A percentile compares a stretch with the other conserved stretches of the same genome.
Evolutionary conservation across 2,329 filamentous ascomycete genomes (phyloP).

Genomic region (Talaromyces sp.): DNA sequence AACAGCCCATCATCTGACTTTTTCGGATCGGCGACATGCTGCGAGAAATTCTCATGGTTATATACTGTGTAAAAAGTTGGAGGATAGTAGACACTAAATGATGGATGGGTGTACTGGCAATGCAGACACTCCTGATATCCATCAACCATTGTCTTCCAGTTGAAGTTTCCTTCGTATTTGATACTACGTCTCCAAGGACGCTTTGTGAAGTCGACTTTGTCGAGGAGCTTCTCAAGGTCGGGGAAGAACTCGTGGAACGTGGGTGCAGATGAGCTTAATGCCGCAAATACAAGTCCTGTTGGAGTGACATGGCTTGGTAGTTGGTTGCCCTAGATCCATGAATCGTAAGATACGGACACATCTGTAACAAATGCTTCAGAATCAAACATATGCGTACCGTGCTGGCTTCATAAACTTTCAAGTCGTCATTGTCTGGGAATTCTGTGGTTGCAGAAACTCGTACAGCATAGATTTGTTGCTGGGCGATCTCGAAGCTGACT

Average conservation of each 20-base stretch:
- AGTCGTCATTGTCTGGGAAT: conserved; percentile 32
- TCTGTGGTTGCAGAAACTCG: conserved; percentile 31
- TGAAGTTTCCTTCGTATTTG: conserved; percentile 56
- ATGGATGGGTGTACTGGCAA: conserved; percentile 58
- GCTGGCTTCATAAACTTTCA: conserved; percentile 38
- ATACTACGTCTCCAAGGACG: conserved; percentile 53
- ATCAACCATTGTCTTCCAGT: conserved; percentile 61
- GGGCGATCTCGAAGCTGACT: conserved; percentile 51
- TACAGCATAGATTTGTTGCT: conserved; percentile 41
- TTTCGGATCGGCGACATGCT: conserved; percentile 54
- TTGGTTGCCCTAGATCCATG: conserved; percentile 26
- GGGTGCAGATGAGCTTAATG: conserved; percentile 48
- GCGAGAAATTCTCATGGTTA: conserved; percentile 55
- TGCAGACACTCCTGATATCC: conserved; percentile 59
- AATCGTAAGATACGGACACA: background rate
- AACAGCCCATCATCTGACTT: conserved; percentile 55
- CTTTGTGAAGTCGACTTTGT: conserved; percentile 53
- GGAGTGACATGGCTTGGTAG: conserved; percentile 45
- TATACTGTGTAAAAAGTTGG: conserved; percentile 55
- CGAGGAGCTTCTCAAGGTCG: conserved; percentile 49
- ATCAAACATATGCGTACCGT: conserved; percentile 25
- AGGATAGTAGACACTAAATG: conserved; percentile 54
- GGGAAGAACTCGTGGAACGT: conserved; percentile 54
- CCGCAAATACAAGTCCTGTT: conserved; percentile 53
- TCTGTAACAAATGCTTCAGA: background rate